These are phyloP conservation scores for Metrosideros polymorpha DNA, from an alignment of 441 rosid genomes.

Conservation along the genomic window DNA sequence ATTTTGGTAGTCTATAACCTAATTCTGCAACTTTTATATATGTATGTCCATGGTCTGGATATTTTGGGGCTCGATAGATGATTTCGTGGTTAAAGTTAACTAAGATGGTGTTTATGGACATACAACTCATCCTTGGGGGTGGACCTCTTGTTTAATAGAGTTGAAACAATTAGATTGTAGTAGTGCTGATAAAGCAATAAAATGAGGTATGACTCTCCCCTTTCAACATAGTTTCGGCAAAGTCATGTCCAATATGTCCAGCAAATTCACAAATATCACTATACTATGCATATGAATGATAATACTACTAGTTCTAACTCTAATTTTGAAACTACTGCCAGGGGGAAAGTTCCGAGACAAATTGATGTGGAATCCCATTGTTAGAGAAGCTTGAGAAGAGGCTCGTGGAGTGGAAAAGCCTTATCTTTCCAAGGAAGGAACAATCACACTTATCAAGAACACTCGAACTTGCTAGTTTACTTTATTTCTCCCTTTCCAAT, in stretches of 20 bases:
- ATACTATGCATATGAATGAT: not conserved
- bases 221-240: not conserved
- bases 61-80: not conserved
- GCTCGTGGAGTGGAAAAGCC: not conserved
- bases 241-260: not conserved
- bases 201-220: not conserved
- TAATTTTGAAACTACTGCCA: not conserved
- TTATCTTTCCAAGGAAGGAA: not conserved
- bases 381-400: not conserved
- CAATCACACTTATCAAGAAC: not conserved
- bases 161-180: not conserved
- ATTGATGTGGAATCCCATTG: not conserved
- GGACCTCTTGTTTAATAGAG: not conserved
- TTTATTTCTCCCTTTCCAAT: not conserved
- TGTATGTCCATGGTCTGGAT: not conserved
- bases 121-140: not conserved
- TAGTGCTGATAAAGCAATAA: not conserved
- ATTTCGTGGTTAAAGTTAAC: not conserved
- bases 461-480: not conserved
- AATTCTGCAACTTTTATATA: not conserved
- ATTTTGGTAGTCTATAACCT: not conserved
- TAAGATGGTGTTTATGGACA: not conserved
- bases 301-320: not conserved
- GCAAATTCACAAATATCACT: not conserved
- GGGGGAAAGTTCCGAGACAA: not conserved